A percentile compares a stretch with the other conserved stretches of the same genome.
These are phyloP conservation scores for Neonectria faginata DNA, from an alignment of 2,329 filamentous ascomycete species.

Conservation along the genomic window DNA sequence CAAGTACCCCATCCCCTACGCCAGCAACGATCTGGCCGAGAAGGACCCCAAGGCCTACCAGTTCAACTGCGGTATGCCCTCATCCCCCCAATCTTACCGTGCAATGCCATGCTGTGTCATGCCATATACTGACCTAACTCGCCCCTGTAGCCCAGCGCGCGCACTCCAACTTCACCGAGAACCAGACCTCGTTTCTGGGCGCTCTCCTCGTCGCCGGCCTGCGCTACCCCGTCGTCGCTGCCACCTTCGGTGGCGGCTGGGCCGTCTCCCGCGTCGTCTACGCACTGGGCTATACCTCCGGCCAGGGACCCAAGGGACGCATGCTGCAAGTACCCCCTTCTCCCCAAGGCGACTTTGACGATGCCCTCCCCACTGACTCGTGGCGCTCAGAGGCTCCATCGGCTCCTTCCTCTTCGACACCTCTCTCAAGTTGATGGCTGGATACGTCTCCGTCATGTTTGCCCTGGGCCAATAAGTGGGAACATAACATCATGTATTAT, in stretches of 20 bases:
- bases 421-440: slow-evolving; percentile 56
- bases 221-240: slow-evolving; percentile 62
- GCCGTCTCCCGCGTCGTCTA: slow-evolving; percentile 65
- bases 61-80: slow-evolving; percentile 71
- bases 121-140: no score
- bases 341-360: neutral
- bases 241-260: slow-evolving; percentile 65
- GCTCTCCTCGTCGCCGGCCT: slow-evolving; percentile 68
- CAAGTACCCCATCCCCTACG: slow-evolving; percentile 69
- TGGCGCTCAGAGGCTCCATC: slow-evolving; percentile 50
- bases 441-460: slow-evolving; percentile 56
- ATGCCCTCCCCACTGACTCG: slow-evolving; percentile 33
- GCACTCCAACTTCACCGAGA: slow-evolving; percentile 74
- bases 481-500: slow-evolving; percentile 20
- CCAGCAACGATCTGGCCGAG: slow-evolving; percentile 63
- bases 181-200: slow-evolving; percentile 64
- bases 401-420: slow-evolving; percentile 52
- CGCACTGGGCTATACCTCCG: slow-evolving; percentile 64
- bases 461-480: slow-evolving; percentile 47
- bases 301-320: slow-evolving; percentile 59
- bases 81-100: no score
- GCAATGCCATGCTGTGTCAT: no score
- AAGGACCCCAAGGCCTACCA: slow-evolving; percentile 65
- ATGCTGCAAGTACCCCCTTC: slow-evolving; percentile 45
- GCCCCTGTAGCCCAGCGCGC: slow-evolving; percentile 64